Evolutionary conservation across 225 moss, liverwort and hornwort species (phyloP), one percentile per base, ranked within the genome.

Genomic region (Antitrichia curtipendula): DNA sequence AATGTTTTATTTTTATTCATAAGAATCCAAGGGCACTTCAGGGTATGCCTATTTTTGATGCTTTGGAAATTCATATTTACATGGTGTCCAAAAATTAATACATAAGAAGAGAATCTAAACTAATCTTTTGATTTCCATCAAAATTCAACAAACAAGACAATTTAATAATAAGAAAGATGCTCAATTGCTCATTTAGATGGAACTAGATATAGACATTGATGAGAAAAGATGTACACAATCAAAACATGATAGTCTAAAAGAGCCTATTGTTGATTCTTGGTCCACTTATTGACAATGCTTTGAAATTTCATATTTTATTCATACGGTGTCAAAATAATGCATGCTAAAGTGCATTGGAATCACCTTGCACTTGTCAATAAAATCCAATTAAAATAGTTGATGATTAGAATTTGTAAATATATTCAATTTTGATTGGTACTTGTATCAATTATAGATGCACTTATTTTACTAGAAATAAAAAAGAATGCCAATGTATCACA

Each of bases 31-130:
- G 4, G 16, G 27, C 0, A 0, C 6, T 27, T 70, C 14, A 0
- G 3, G 0, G 2, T 9, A 16, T 27, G 3, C 6, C 9, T 16
- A 9, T 71, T 40, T 25, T 41, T 0, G 0, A 41, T 14, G 1
- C 24, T 70, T 70, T 70, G 4, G 41, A 70, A 25, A 14, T 25
- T 70, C 15, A 14, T 25, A 70, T 69, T 66, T 34, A 68, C 23
- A 22, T 23, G 2, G 13, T 68, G 22, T 23, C 2, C 1, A 12
- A 38, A 68, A 38, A 38, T n/a, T n/a, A n/a, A n/a, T n/a, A 22
- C 2, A 10, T 13, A 23, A 23, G 5, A 38, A 38, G 1, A 23
- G 1, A 38, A 38, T 68, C 22, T 22, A 10, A 0, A 66, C 21
- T 19, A 21, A 1, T n/a, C 4, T 10, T 21, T 66, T 66, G 20